Base-by-base conservation (phyloP, 2,329 filamentous ascomycete species). In the Pyrenochaeta sp. region DNA sequence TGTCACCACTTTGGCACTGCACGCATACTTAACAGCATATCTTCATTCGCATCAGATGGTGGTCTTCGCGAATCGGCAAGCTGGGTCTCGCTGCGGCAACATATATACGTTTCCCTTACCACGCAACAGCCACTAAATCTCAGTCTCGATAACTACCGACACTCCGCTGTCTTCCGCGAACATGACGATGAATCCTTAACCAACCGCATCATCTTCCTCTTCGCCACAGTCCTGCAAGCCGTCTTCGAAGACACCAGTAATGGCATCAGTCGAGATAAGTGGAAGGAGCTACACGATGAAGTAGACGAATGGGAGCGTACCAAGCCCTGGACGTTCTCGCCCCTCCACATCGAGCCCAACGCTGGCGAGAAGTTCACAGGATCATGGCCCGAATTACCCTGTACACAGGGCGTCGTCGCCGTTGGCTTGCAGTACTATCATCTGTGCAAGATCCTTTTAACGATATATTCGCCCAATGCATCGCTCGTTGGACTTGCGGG, bases 1-100 rank as follows among this genome's bases (percentile, higher is more conserved):
- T 76, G 71, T 36, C 75, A 79, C 45, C 74, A 78, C 12, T 69
- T 75, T 27, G 77, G 42, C 20, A 74, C 74, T 2, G 69, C 73
- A 0, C 72, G 74, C 7, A 74, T 79, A 0, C 63, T 79, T 0
- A 76, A 77, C 42, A 72, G 64, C 7, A 75, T 77, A 4, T 72
- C 75, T 0, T 65, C 71, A 1, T 77, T 78, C 20, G 72, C 72
- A 2, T 65, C 68, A 3, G 67, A 75, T 27, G 76, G 76, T 7
- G 76, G 76, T 1, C 63, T 79, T 7, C 72, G 76, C 4, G 77
- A 79, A 42, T 75, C 76, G 0, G 74, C 76, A 1, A 72, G 69
- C 44, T 78, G 75, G 75, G 71, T 78, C 0, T 77, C 75, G 27
- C 64, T 79, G 21, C 67, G 75, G 5, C 76, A 79, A 53, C 74